Evolutionary conservation across 805 yeast genomes (phyloP).

Genomic region (Candida michaelii): DNA sequence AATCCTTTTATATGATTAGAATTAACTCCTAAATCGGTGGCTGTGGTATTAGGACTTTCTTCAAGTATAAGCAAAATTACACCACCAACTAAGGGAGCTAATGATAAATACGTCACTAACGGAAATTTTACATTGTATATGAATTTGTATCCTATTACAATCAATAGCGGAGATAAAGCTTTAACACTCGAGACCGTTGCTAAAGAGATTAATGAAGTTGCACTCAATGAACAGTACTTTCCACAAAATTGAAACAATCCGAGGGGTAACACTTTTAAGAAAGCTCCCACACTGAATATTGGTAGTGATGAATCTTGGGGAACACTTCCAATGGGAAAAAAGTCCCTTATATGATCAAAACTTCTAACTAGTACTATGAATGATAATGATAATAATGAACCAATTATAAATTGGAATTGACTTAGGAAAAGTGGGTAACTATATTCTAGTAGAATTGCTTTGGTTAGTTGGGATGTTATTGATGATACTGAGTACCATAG

Average conservation of each 20-base stretch:
- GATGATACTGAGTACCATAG: conserved; percentile 65
- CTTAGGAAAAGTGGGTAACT: conserved; percentile 64
- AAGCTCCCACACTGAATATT: conserved; percentile 26
- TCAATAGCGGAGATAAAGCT: conserved; percentile 62
- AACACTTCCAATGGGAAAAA: conserved; percentile 56
- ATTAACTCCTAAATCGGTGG: conserved; percentile 3
- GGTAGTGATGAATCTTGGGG: conserved; percentile 37
- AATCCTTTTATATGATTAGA: conserved; percentile 55
- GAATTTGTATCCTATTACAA: conserved; percentile 55
- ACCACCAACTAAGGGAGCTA: conserved; percentile 53
- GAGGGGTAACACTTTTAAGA: conserved; percentile 56
- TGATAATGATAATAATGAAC: conserved; percentile 41
- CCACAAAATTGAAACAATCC: conserved; percentile 68
- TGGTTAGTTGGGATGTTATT: conserved; percentile 64
- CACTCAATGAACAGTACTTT: conserved; percentile 59
- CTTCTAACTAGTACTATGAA: conserved; percentile 36
- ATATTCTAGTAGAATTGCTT: conserved; percentile 51
- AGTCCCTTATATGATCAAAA: conserved; percentile 26
- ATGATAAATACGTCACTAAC: conserved; percentile 48
- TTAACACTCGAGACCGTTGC: conserved; percentile 72
- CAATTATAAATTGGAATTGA: conserved; percentile 60
- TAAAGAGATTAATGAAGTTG: conserved; percentile 63
- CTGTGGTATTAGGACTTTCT: conserved; percentile 18
- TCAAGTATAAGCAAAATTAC: conserved; percentile 49
- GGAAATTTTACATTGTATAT: conserved; percentile 53